These are phyloP conservation scores for Fusarium gaditjirri DNA, from an alignment of 2,329 filamentous ascomycete species.

Conservation along the genomic window DNA sequence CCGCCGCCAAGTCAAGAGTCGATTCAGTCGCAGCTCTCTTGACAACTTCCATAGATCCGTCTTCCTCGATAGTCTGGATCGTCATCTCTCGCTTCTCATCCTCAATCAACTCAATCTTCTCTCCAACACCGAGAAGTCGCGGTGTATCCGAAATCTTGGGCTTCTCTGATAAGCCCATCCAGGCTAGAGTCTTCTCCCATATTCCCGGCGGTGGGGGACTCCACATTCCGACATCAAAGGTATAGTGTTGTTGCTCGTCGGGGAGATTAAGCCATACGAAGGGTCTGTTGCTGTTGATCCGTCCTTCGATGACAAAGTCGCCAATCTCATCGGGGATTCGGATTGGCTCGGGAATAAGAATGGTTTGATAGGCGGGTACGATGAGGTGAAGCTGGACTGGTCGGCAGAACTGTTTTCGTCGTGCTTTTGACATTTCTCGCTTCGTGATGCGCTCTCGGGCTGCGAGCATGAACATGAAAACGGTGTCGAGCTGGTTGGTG, in stretches of 20 bases:
- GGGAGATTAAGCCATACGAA: slow-evolving; percentile 54
- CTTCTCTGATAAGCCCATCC: slow-evolving; percentile 43
- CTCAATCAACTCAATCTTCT: slow-evolving; percentile 20
- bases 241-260: slow-evolving; percentile 47
- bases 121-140: slow-evolving; percentile 41
- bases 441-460: slow-evolving; percentile 43
- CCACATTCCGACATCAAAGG: slow-evolving; percentile 49
- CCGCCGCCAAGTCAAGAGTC: neutral
- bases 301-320: slow-evolving; percentile 52
- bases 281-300: slow-evolving; percentile 52
- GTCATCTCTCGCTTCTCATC: slow-evolving; percentile 8
- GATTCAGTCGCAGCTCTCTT: slow-evolving; percentile 16
- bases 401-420: slow-evolving; percentile 29
- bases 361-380: slow-evolving; percentile 53
- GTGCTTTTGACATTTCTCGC: slow-evolving; percentile 42
- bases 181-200: slow-evolving; percentile 42
- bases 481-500: slow-evolving; percentile 54
- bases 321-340: slow-evolving; percentile 51
- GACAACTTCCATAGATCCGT: slow-evolving; percentile 5
- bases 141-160: slow-evolving; percentile 34
- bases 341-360: slow-evolving; percentile 51
- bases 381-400: slow-evolving; percentile 51
- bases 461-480: slow-evolving; percentile 54
- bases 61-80: slow-evolving; percentile 1
- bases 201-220: slow-evolving; percentile 44